phyloP scores from a whole-genome alignment of 2,329 filamentous ascomycete species.

The Monilinia laxa region DNA sequence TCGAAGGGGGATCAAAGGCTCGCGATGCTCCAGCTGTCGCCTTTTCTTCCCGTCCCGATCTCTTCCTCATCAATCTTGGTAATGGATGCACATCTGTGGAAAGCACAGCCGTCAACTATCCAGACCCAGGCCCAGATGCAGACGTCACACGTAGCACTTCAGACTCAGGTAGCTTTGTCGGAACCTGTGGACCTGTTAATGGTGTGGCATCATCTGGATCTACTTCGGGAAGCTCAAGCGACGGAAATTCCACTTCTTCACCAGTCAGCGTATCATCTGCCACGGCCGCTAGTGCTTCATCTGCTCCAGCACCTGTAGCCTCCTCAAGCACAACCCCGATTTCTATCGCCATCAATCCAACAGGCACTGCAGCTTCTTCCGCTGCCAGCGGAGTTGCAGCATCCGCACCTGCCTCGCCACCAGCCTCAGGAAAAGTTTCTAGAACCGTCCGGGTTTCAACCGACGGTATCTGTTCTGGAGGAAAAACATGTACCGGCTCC shows the following conservation, averaged over 20 bases:
- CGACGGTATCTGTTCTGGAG: constrained; percentile 26
- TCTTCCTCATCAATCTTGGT: constrained; percentile 59
- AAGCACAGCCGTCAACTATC: constrained; percentile 52
- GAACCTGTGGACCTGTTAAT: constrained; percentile 35
- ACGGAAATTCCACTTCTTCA: not conserved
- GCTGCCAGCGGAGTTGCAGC: not conserved
- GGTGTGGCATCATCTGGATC: constrained; percentile 27
- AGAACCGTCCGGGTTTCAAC: constrained; percentile 7
- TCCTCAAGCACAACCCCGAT: constrained; percentile 8
- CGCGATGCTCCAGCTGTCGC: constrained; percentile 30
- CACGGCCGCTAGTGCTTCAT: not conserved
- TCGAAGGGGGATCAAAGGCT: constrained; percentile 38
- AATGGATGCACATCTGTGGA: constrained; percentile 52
- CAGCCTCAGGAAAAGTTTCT: constrained; percentile 18
- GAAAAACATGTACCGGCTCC: constrained; percentile 27
- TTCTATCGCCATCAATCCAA: constrained; percentile 13
- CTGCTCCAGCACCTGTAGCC: not conserved
- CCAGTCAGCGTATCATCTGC: not conserved
- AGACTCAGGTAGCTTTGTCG: constrained; percentile 27
- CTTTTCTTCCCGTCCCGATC: constrained; percentile 51
- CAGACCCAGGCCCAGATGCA: constrained; percentile 52
- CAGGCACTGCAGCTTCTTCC: constrained; percentile 4
- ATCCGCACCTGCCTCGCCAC: constrained; percentile 3
- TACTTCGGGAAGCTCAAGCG: not conserved
- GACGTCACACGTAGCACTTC: constrained; percentile 25